Evolutionary conservation across 176 grass and related monocot species (phyloP).

Genomic region (Zoysia japonica): DNA sequence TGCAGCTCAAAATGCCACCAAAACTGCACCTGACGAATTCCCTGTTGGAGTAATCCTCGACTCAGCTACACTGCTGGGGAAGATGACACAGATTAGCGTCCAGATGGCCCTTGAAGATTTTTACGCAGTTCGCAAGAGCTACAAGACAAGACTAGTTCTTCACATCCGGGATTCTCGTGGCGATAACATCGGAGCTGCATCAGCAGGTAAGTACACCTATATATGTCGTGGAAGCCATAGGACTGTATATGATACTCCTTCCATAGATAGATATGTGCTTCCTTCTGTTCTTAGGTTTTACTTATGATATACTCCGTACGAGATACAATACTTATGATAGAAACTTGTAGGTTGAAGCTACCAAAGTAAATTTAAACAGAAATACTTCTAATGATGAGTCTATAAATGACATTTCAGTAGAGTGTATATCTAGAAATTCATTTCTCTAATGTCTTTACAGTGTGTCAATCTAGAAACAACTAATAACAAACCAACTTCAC

Average conservation of each 20-base stretch:
- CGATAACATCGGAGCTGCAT: conserved; percentile 33
- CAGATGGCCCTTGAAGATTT: conserved; percentile 56
- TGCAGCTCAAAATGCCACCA: conserved; percentile 8
- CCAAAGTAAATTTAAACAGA: too few species aligned
- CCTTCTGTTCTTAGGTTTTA: too few species aligned
- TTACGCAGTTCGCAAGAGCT: conserved; percentile 33
- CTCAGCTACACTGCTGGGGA: conserved; percentile 20
- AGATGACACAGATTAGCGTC: conserved; percentile 39
- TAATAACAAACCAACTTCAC: too few species aligned
- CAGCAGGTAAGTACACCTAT: conserved; percentile 39
- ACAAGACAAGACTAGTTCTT: conserved; percentile 34
- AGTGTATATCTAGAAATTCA: too few species aligned
- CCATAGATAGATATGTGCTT: too few species aligned
- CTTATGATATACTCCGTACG: too few species aligned
- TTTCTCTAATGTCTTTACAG: too few species aligned
- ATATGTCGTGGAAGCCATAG: not conserved
- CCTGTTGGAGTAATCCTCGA: conserved; percentile 57
- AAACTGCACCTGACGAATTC: not conserved
- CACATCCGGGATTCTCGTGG: conserved; percentile 40
- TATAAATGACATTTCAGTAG: too few species aligned
- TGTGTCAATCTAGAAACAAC: too few species aligned
- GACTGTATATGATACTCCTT: not conserved
- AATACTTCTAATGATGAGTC: too few species aligned
- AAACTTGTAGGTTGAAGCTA: too few species aligned
- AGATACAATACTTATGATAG: too few species aligned